Evolutionary conservation across 352 stramenopile genomes (phyloP).

Genomic region (Phytopythium chamaehyphon): DNA sequence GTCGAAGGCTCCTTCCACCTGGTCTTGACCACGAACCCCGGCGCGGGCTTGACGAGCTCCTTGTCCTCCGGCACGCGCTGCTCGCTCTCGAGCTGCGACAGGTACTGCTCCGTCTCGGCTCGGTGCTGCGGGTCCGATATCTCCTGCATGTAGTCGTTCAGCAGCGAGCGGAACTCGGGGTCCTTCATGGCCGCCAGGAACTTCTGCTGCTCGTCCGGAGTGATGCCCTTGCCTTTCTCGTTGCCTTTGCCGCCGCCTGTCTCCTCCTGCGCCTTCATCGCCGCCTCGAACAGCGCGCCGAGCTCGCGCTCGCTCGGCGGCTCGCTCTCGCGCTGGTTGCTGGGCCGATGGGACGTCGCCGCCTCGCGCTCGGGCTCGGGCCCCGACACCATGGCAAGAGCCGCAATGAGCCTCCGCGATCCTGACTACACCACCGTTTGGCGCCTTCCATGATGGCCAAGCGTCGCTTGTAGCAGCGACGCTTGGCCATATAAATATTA

Average conservation of each 20-base stretch:
- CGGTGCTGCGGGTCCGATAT: conserved; percentile 89
- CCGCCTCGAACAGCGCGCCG: conserved; percentile 39
- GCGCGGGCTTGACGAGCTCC: conserved; percentile 73
- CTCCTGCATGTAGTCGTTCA: conserved; percentile 94
- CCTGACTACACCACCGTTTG: no score
- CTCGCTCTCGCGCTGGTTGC: neutral
- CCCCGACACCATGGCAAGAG: no score
- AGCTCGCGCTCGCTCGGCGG: conserved; percentile 38
- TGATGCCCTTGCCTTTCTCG: conserved; percentile 9
- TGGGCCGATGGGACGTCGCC: neutral
- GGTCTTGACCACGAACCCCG: conserved; percentile 92
- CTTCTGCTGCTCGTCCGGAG: conserved; percentile 57
- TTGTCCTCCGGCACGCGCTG: conserved; percentile 87
- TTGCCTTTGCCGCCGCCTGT: no score
- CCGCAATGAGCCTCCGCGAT: no score
- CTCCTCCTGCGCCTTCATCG: conserved; percentile 32
- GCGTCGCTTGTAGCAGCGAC: no score
- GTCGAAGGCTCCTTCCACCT: conserved; percentile 25
- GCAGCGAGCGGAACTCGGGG: conserved; percentile 87
- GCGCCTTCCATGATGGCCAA: no score
- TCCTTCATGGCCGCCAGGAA: conserved; percentile 91
- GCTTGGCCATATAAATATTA: no score
- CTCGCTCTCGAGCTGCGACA: conserved; percentile 86
- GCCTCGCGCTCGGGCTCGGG: no score
- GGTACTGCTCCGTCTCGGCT: conserved; percentile 88